These are phyloP conservation scores for Pholiota microspora DNA, from an alignment of 768 basidiomycete genomes.

Conservation along the genomic window DNA sequence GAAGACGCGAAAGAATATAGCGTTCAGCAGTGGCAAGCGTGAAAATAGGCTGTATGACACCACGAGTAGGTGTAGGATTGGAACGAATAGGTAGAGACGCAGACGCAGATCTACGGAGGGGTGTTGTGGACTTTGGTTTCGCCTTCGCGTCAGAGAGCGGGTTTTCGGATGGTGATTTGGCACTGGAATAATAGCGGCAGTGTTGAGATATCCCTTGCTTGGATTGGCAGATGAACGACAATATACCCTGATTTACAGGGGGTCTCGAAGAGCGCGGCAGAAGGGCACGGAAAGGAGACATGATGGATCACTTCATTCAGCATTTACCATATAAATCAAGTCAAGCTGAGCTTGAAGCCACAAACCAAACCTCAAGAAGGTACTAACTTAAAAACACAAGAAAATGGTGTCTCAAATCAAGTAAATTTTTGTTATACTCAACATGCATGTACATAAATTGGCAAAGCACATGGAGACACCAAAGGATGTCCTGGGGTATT, in stretches of 20 bases:
- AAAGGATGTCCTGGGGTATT: slow-evolving; percentile 26
- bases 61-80: slow-evolving; percentile 83
- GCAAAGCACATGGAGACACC: slow-evolving; percentile 22
- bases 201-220: not conserved
- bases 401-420: slow-evolving; percentile 17
- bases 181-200: slow-evolving; percentile 1
- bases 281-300: not conserved
- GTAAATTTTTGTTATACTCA: slow-evolving; percentile 20
- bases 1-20: slow-evolving; percentile 67
- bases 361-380: too few relatives aligned
- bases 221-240: not conserved
- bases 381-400: slow-evolving; percentile 6
- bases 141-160: slow-evolving; percentile 42
- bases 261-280: not conserved
- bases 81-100: slow-evolving; percentile 84
- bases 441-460: slow-evolving; percentile 24
- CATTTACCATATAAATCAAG: too few relatives aligned
- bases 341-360: too few relatives aligned
- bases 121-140: slow-evolving; percentile 81
- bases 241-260: not conserved
- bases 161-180: slow-evolving; percentile 11
- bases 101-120: slow-evolving; percentile 78
- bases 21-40: slow-evolving; percentile 87
- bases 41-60: slow-evolving; percentile 74
- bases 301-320: too few relatives aligned